Percentiles rank a stretch among this genome's conserved stretches.
Conservation (phyloP, 768 basidiomycete species). For the Boletus reticuloceps region DNA sequence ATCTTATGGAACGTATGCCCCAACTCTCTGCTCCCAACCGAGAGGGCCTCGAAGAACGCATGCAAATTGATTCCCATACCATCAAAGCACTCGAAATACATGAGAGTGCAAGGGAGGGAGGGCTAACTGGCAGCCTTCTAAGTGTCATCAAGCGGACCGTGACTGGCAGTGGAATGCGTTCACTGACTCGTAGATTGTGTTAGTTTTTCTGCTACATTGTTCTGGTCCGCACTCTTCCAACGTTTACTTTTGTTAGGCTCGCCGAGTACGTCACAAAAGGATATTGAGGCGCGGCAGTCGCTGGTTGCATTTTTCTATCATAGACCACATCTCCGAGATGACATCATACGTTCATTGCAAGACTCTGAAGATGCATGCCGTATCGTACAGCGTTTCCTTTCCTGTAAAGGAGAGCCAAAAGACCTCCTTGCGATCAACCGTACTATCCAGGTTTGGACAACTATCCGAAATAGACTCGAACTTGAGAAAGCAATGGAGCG, state of each 20-base stretch:
- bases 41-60: conserved; percentile 55
- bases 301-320: conserved; percentile 68
- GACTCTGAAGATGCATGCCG: conserved; percentile 69
- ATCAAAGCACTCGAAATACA: conserved; percentile 86
- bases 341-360: conserved; percentile 54
- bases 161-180: conserved; percentile 73
- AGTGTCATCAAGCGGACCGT: conserved; percentile 74
- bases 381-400: conserved; percentile 72
- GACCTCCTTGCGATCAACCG: conserved; percentile 66
- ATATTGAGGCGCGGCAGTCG: conserved; percentile 74
- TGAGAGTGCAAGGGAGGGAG: conserved; percentile 71
- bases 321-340: conserved; percentile 61
- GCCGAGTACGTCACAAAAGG: conserved; percentile 71
- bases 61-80: conserved; percentile 89
- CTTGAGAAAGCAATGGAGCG: conserved; percentile 57
- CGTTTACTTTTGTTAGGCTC: conserved; percentile 52
- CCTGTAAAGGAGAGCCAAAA: conserved; percentile 60
- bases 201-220: conserved; percentile 24
- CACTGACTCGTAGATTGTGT: conserved; percentile 79
- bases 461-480: conserved; percentile 47
- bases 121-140: conserved; percentile 68
- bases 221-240: conserved; percentile 11
- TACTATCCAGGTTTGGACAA: conserved; percentile 60
- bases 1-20: conserved; percentile 81
- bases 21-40: conserved; percentile 51